Evolutionary conservation across 2,329 filamentous ascomycete genomes (phyloP).

Genomic region (Drechslerella stenobrocha): DNA sequence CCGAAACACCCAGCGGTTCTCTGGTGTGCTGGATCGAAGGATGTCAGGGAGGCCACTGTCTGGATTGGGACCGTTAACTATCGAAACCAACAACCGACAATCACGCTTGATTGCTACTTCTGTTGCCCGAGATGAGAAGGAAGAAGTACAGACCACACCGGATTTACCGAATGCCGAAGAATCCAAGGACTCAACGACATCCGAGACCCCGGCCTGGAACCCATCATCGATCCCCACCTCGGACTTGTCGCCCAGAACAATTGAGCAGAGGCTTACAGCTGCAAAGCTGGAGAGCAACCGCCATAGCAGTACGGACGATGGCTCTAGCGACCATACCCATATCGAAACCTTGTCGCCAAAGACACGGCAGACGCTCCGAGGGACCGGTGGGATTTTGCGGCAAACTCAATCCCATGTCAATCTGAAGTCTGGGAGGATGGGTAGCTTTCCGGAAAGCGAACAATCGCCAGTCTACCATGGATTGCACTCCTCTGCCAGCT

Average conservation of each 20-base stretch:
- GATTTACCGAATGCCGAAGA: conserved; percentile 19
- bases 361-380: conserved; percentile 34
- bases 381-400: conserved; percentile 38
- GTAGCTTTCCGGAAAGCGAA: conserved; percentile 41
- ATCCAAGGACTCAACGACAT: conserved; percentile 18
- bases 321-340: conserved; percentile 42
- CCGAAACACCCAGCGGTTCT: conserved; percentile 31
- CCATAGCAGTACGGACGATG: conserved; percentile 40
- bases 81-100: conserved; percentile 39
- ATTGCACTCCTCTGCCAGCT: conserved; percentile 41
- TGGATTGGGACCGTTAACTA: conserved; percentile 37
- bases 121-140: conserved; percentile 17
- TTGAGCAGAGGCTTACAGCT: conserved; percentile 35
- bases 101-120: conserved; percentile 27
- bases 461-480: conserved; percentile 24
- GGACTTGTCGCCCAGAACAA: conserved; percentile 34
- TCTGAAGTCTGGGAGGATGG: conserved; percentile 44
- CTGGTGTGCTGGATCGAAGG: conserved; percentile 39
- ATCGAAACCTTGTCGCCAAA: conserved; percentile 40
- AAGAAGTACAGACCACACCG: conserved; percentile 14
- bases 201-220: conserved; percentile 23
- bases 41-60: conserved; percentile 42
- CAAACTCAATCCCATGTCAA: conserved; percentile 48
- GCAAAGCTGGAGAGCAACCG: conserved; percentile 33
- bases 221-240: conserved; percentile 25